phyloP scores from a whole-genome alignment of 1,284 basidiomycete species.

The Papiliotrema laurentii region DNA sequence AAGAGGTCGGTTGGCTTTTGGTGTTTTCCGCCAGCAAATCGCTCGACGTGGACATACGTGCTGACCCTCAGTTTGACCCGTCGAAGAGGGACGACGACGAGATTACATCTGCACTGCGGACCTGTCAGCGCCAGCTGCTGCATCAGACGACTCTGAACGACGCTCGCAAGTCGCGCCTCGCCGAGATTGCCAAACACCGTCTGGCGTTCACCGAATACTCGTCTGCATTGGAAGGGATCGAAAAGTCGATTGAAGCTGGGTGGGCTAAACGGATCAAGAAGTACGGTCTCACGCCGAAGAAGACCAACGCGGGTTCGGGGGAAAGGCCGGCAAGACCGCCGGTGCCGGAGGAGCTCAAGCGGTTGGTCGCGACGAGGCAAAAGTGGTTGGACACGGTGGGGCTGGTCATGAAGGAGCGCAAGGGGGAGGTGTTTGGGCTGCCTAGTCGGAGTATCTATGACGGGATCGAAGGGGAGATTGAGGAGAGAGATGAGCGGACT shows the following conservation, averaged over 20 bases:
- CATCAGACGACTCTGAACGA: slow-evolving; percentile 75
- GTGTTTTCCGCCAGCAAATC: background rate
- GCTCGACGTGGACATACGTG: background rate
- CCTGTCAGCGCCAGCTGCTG: slow-evolving; percentile 77
- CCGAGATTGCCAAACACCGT: slow-evolving; percentile 73
- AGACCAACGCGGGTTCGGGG: slow-evolving; percentile 63
- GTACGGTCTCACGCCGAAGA: slow-evolving; percentile 60
- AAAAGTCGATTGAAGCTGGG: slow-evolving; percentile 64
- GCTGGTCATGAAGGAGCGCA: slow-evolving; percentile 59
- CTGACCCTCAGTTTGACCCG: slow-evolving; percentile 61
- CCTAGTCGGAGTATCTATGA: slow-evolving; percentile 68
- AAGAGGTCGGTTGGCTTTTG: slow-evolving; percentile 49
- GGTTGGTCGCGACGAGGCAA: slow-evolving; percentile 64
- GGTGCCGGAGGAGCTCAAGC: slow-evolving; percentile 66
- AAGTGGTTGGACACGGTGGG: slow-evolving; percentile 70
- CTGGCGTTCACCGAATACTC: slow-evolving; percentile 86
- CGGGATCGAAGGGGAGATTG: slow-evolving; percentile 62
- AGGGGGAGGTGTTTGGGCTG: slow-evolving; percentile 67
- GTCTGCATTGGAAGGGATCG: slow-evolving; percentile 70
- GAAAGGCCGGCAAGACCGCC: slow-evolving; percentile 54
- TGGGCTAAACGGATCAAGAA: slow-evolving; percentile 50
- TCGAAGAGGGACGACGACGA: slow-evolving; percentile 82
- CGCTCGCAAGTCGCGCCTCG: slow-evolving; percentile 68
- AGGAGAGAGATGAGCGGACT: slow-evolving; percentile 43
- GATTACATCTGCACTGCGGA: slow-evolving; percentile 80